Conservation (phyloP, 1,139 yeast genomes). For the Lodderomyces margitis region DNA sequence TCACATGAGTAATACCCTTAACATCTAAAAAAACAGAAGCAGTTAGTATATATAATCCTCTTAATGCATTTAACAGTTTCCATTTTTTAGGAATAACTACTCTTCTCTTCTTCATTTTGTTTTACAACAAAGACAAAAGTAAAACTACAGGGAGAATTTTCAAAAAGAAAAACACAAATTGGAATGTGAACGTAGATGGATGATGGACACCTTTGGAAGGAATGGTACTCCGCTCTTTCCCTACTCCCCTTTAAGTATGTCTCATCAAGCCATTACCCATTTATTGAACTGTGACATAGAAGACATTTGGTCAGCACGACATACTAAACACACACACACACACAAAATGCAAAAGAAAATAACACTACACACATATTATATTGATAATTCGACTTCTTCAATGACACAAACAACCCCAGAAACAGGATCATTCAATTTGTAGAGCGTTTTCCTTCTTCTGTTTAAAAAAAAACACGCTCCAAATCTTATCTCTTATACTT, state of each 20-base stretch:
- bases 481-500: not conserved
- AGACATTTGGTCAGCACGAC: not conserved
- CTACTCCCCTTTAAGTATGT: no score
- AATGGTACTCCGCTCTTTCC: no score
- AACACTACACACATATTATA: not conserved
- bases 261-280: conserved; percentile 1
- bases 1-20: conserved; percentile 90
- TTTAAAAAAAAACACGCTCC: conserved; percentile 1
- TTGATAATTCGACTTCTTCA: conserved; percentile 1
- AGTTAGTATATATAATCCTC: not conserved
- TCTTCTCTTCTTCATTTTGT: not conserved
- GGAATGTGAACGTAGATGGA: conserved; percentile 1
- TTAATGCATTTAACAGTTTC: not conserved
- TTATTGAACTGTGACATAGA: conserved; percentile 1
- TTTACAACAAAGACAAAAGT: no score
- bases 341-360: not conserved
- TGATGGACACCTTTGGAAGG: no score
- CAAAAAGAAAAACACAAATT: not conserved
- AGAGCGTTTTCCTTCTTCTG: not conserved
- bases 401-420: not conserved
- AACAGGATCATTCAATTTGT: not conserved
- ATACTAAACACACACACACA: conserved; percentile 2
- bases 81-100: no score
- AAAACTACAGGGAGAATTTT: not conserved
- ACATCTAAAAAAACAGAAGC: conserved; percentile 58